Percentiles rank a stretch among this genome's conserved stretches.
Conservation (phyloP, 306 rosid species). For the Vigna mungo region DNA sequence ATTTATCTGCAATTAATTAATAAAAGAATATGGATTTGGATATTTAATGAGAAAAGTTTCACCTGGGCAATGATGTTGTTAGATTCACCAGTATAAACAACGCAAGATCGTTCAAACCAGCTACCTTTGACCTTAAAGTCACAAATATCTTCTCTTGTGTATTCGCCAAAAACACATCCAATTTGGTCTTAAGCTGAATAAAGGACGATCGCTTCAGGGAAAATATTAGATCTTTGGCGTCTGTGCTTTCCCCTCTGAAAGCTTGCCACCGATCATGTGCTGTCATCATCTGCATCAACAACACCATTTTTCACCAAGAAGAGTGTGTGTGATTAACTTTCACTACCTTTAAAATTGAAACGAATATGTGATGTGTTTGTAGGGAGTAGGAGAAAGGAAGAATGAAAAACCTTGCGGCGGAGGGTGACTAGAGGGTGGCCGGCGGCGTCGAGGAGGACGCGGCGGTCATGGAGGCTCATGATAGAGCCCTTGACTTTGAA, state of each 20-base stretch:
- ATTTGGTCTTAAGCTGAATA: slow-evolving; percentile 48
- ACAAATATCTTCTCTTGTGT: slow-evolving; percentile 52
- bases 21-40: no score
- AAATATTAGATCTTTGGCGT: slow-evolving; percentile 46
- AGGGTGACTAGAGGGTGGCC: slow-evolving; percentile 53
- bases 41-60: not conserved
- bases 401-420: slow-evolving; percentile 45
- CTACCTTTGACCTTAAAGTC: slow-evolving; percentile 65
- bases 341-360: no score
- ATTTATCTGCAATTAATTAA: no score
- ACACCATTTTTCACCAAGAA: no score
- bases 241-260: slow-evolving; percentile 59
- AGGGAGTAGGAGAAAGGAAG: not conserved
- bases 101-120: slow-evolving; percentile 60
- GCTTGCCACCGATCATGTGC: slow-evolving; percentile 62
- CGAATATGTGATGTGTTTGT: not conserved
- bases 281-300: slow-evolving; percentile 42
- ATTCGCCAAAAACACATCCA: slow-evolving; percentile 56
- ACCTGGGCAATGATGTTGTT: slow-evolving; percentile 58
- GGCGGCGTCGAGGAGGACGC: slow-evolving; percentile 53
- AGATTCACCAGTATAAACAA: slow-evolving; percentile 62
- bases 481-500: slow-evolving; percentile 56
- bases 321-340: no score
- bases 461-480: slow-evolving; percentile 43
- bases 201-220: slow-evolving; percentile 49